Evolutionary conservation across 129 eudicot species (phyloP).

Genomic region (Escallonia herrerae): DNA sequence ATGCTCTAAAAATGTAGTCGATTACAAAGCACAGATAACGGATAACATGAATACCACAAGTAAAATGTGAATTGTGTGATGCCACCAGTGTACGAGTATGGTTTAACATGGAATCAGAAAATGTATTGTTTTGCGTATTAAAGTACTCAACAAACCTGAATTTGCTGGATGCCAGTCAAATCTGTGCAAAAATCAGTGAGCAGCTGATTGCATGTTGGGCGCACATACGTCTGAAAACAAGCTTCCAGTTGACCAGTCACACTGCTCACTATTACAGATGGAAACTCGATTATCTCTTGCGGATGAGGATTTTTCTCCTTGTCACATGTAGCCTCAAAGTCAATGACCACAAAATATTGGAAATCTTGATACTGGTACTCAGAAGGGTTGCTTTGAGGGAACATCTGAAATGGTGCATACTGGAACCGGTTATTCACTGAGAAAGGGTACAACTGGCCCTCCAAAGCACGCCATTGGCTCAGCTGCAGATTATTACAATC

Average conservation of each 20-base stretch:
- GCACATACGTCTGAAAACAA: conserved; percentile 86
- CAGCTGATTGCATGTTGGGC: conserved; percentile 80
- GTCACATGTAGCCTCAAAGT: conserved; percentile 97
- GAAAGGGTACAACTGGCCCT: conserved; percentile 50
- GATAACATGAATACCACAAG: no score
- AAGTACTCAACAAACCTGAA: conserved; percentile 51
- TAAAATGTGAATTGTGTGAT: no score
- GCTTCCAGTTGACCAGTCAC: conserved; percentile 85
- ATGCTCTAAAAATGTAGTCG: no score
- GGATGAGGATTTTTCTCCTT: conserved; percentile 80
- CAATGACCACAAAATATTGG: conserved; percentile 90
- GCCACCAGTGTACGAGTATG: not conserved
- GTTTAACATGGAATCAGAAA: not conserved
- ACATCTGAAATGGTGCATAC: conserved; percentile 40
- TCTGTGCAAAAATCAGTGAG: conserved; percentile 93
- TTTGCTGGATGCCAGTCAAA: conserved; percentile 91
- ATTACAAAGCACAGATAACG: no score
- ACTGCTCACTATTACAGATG: conserved; percentile 88
- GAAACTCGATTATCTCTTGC: conserved; percentile 95
- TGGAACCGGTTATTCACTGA: conserved; percentile 46
- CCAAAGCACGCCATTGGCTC: conserved; percentile 36
- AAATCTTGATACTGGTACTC: conserved; percentile 69
- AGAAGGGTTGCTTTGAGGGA: conserved; percentile 42
- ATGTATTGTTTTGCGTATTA: not conserved
- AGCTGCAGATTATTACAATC: conserved; percentile 27